Conservation (phyloP, 345 rosid species). For the Dovyalis caffra region DNA sequence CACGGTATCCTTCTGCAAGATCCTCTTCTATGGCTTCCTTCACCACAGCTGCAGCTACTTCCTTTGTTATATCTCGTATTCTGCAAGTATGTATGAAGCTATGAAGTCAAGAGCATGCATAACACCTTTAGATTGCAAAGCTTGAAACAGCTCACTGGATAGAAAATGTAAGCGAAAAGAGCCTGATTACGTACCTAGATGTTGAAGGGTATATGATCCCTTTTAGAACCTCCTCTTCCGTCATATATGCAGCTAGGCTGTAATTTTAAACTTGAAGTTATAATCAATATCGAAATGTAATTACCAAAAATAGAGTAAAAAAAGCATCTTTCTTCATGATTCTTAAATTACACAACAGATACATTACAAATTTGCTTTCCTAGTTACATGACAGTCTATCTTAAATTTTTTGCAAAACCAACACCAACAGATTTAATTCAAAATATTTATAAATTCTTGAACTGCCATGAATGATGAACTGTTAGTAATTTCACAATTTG, state of each 20-base stretch:
- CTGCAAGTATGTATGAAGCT: conserved; percentile 37
- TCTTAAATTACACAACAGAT: not conserved
- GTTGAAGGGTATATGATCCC: conserved; percentile 84
- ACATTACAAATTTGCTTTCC: conserved; percentile 3
- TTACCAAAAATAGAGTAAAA: not conserved
- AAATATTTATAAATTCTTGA: not conserved
- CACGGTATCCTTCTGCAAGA: conserved; percentile 80
- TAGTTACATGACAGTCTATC: not conserved
- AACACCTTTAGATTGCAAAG: not conserved
- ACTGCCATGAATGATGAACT: not conserved
- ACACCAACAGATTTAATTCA: not conserved
- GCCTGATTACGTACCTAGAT: conserved; percentile 54
- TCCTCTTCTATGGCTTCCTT: conserved; percentile 84
- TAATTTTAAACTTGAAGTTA: conserved; percentile 27
- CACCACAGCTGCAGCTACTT: conserved; percentile 84
- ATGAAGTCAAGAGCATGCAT: conserved; percentile 1
- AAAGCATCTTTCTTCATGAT: not conserved
- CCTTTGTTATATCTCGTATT: conserved; percentile 84
- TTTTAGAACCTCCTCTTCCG: conserved; percentile 75
- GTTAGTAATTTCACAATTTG: not conserved
- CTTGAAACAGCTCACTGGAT: not conserved
- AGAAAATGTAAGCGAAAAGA: not conserved
- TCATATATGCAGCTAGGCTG: conserved; percentile 94
- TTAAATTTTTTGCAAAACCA: not conserved
- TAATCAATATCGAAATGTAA: not conserved